Base-by-base conservation (phyloP, 768 basidiomycete genomes). In the Termitomyces sp. region DNA sequence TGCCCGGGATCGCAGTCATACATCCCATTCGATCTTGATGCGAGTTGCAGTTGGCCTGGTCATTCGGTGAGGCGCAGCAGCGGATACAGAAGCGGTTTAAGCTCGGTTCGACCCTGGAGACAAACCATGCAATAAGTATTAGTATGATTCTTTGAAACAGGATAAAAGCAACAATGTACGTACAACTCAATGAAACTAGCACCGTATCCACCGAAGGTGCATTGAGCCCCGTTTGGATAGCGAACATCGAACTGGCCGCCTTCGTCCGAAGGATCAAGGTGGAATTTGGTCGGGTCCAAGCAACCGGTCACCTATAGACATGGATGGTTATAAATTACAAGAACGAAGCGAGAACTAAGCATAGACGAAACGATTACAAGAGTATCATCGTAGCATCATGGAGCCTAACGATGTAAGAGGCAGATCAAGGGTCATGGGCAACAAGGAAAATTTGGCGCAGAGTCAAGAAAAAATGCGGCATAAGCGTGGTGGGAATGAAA, bases 141-240 rank as follows among this genome's bases (percentile, higher is more conserved):
- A 51, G 28, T n/a, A 1, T 20, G 22, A 40, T 45, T 12, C n/a
- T 32, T 50, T 35, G 35, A 44, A 39, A 53, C 11, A 48, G 12
- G n/a, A 24, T 39, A 50, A 18, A 28, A 28, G 48, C 42, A 13
- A 22, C 16, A 38, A 20, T 44, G 16, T 36, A 62, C 61, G 59
- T 58, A 82, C 83, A 76, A 74, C 66, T 83, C 74, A 42, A 83
- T 81, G 61, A 84, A 83, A 59, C 82, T 83, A 42, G 81, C 79
- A 6, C 76, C 80, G 48, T 76, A 78, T 5, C 82, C 82, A 45
- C 82, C 82, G 60, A 78, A 83, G 3, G 75, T 74, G 69, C 82
- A 83, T 53, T 81, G 79, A 22, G 82, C 82, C n/a, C 82, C 82
- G 54, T 83, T 77, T 1, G 81, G 82, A 65, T 76, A 83, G 24